Evolutionary conservation across 768 basidiomycete species (phyloP), one percentile per base, ranked within the genome.

Genomic region (Roridomyces roridus): DNA sequence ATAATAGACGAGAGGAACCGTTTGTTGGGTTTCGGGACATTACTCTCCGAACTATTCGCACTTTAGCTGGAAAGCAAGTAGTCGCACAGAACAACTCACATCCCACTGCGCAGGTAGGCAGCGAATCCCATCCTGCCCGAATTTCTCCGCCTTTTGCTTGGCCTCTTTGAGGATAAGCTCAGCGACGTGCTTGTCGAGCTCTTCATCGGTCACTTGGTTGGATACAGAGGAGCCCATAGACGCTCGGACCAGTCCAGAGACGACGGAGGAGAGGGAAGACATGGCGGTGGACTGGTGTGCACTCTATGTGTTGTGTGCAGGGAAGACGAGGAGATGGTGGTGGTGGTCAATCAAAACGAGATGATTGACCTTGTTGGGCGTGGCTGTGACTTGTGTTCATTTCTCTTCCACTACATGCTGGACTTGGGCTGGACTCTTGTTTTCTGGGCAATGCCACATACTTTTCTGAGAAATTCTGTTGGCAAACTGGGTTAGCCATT

Each of bases 81-180:
- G n/a, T n/a, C n/a, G 20, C 11, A 41, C 12, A 24, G 6, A 18
- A 36, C 2, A 40, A 74, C 78, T 59, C 59, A 83, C 88, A 75
- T 51, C 66, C 74, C 74, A 55, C 78, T 78, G 31, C 80, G 84
- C 28, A 94, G 79, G 67, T 93, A 93, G 2, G 92, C 94, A 9
- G n/a, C 85, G 77, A 44, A 96, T 80, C 2, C 95, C 95, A 24
- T 89, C 79, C 66, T 88, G 84, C 48, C 78, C 74, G 69, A 94
- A 98, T 54, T 76, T 80, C 65, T 90, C 86, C 29, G 94, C 94
- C 72, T 94, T 92, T 79, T 88, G 87, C 76, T 92, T 94, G 2
- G 97, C 96, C 72, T 98, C 97, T 62, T 85, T 87, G 36, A 98
- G 84, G 47, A 99, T 88, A 53, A 98, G 83, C 47, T 94, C 91